Evolutionary conservation across 108 stramenopile genomes (phyloP).

Genomic region (Discostella pseudostelligera): DNA sequence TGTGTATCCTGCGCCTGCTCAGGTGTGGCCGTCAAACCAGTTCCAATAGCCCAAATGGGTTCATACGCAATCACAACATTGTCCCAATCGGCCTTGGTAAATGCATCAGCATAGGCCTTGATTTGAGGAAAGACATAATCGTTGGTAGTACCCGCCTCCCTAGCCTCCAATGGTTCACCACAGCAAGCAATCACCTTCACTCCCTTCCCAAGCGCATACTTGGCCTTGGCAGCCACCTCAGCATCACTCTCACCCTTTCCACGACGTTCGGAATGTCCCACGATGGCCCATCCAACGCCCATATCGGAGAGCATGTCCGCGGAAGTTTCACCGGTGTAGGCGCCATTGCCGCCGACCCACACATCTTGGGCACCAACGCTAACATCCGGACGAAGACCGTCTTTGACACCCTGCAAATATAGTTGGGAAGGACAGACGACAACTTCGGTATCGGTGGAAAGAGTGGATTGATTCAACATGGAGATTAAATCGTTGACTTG

Average conservation of each 20-base stretch:
- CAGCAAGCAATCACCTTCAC: constrained; percentile 96
- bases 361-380: constrained; percentile 91
- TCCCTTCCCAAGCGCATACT: constrained; percentile 91
- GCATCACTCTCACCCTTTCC: constrained; percentile 93
- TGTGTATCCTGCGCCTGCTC: constrained; percentile 97
- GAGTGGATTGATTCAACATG: constrained; percentile 87
- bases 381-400: constrained; percentile 85
- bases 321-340: constrained; percentile 96
- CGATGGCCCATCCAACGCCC: constrained; percentile 91
- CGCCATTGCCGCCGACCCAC: constrained; percentile 90
- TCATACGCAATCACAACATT: constrained; percentile 90
- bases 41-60: constrained; percentile 99
- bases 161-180: constrained; percentile 94
- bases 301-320: constrained; percentile 97
- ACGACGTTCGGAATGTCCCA: constrained; percentile 97
- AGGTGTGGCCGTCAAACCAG: constrained; percentile 94
- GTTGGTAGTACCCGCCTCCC: constrained; percentile 97
- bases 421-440: constrained; percentile 95
- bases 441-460: constrained; percentile 87
- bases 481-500: constrained; percentile 82
- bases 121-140: constrained; percentile 96
- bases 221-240: constrained; percentile 92
- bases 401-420: constrained; percentile 82
- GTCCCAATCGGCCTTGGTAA: constrained; percentile 84
- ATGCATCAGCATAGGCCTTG: constrained; percentile 91